A percentile compares a stretch with the other conserved stretches of the same genome.
These are phyloP conservation scores for Citrus australasica DNA, from an alignment of 345 rosid species.

Conservation along the genomic window DNA sequence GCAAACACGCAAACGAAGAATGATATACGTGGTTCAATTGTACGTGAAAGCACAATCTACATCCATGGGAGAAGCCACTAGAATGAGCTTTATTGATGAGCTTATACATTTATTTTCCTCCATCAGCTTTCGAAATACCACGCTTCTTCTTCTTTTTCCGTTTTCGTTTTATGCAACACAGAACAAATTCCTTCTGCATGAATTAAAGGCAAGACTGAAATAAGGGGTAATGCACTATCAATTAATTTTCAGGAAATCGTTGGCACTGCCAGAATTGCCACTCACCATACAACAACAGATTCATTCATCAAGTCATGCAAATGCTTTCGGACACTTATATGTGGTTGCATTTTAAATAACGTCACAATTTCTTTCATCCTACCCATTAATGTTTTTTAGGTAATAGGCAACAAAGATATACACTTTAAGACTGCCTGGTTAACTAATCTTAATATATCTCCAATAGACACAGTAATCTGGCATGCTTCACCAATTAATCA, in stretches of 20 bases:
- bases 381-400: too few relatives aligned
- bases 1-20: too few relatives aligned
- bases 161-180: neutral
- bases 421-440: too few relatives aligned
- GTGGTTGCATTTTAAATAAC: neutral
- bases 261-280: neutral
- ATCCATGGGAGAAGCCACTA: too few relatives aligned
- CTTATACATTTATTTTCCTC: too few relatives aligned
- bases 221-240: neutral
- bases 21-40: too few relatives aligned
- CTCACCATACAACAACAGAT: neutral
- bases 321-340: neutral
- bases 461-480: neutral
- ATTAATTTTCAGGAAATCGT: neutral
- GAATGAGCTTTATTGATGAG: too few relatives aligned
- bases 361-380: neutral
- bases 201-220: neutral
- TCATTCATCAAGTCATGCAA: neutral
- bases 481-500: neutral
- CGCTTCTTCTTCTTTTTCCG: too few relatives aligned
- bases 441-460: neutral
- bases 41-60: too few relatives aligned
- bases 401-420: too few relatives aligned
- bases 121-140: too few relatives aligned
- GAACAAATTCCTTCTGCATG: constrained; percentile 2